Percentiles rank a stretch among this genome's conserved stretches.
Evolutionary conservation across 495 filamentous ascomycete species (phyloP).

Genomic region (Hypoxylon fuscum): DNA sequence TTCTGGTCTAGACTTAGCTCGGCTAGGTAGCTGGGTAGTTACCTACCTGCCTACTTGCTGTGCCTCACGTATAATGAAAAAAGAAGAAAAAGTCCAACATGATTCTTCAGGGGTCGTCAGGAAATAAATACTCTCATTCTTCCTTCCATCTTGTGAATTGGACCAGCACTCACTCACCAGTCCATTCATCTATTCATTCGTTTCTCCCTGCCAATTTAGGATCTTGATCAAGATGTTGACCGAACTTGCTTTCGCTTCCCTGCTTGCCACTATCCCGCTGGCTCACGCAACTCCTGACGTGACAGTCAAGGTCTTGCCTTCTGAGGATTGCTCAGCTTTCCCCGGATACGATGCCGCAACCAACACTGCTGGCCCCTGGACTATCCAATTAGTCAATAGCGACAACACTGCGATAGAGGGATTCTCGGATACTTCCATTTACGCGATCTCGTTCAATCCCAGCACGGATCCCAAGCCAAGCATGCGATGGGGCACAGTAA

Average conservation of each 20-base stretch:
- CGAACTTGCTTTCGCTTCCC: conserved; percentile 26
- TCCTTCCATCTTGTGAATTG: not conserved
- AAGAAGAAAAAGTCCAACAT: not conserved
- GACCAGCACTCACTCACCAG: not conserved
- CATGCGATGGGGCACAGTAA: conserved; percentile 43
- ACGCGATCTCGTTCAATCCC: conserved; percentile 35
- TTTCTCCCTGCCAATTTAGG: not conserved
- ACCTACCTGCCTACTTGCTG: not conserved
- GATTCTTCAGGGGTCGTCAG: conserved; percentile 8
- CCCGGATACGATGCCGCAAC: conserved; percentile 39
- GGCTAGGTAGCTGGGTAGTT: not conserved
- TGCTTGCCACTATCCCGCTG: conserved; percentile 33
- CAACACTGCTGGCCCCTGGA: conserved; percentile 45
- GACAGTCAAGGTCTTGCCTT: conserved; percentile 34
- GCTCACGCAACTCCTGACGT: conserved; percentile 37
- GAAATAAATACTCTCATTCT: conserved; percentile 17
- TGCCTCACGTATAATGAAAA: not conserved
- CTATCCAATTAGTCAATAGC: conserved; percentile 34
- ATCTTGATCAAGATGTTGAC: conserved; percentile 22
- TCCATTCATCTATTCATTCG: not conserved
- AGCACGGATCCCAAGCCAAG: conserved; percentile 24
- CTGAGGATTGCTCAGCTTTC: conserved; percentile 41
- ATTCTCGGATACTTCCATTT: conserved; percentile 38
- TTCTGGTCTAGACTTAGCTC: conserved; percentile 17
- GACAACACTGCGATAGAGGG: conserved; percentile 45